phyloP scores from a whole-genome alignment of 148 eudicot species.

The Mesembryanthemum crystallinum region DNA sequence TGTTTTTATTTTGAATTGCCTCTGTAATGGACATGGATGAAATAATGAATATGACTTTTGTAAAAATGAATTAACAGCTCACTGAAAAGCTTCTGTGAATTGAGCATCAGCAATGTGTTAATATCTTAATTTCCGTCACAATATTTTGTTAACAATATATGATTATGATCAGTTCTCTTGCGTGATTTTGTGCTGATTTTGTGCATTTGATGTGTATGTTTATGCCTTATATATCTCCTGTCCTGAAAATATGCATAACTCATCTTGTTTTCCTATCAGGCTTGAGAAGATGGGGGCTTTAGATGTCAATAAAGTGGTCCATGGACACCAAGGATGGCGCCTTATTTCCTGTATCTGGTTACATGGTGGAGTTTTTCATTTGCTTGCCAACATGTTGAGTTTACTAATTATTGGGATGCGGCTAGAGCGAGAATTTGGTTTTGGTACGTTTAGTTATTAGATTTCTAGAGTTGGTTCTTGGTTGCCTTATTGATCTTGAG shows the following conservation, averaged over 20 bases:
- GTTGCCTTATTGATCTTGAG: not conserved
- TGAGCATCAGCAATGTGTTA: not conserved
- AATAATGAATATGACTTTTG: not conserved
- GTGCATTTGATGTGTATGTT: not conserved
- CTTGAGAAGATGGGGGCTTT: slow-evolving; percentile 89
- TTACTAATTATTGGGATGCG: slow-evolving; percentile 76
- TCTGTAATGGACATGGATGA: not conserved
- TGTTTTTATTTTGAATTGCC: not conserved
- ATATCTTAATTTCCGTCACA: not conserved
- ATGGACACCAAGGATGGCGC: slow-evolving; percentile 79
- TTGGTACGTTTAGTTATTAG: slow-evolving; percentile 43
- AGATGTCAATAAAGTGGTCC: slow-evolving; percentile 56
- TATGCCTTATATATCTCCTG: not conserved
- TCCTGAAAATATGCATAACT: not conserved
- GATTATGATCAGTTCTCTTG: not conserved
- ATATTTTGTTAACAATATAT: not conserved
- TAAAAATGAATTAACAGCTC: not conserved
- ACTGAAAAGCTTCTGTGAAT: not conserved
- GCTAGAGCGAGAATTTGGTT: slow-evolving; percentile 82
- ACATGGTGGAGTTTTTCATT: slow-evolving; percentile 88
- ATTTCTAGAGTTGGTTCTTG: no score
- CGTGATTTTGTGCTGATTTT: slow-evolving; percentile 1
- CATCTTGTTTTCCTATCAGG: slow-evolving; percentile 31
- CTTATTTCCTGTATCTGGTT: slow-evolving; percentile 84
- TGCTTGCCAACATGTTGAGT: slow-evolving; percentile 82